Percentiles rank a stretch among this genome's conserved stretches.
Conservation (phyloP, 2,329 filamentous ascomycete genomes). For the Chaetomiaceae sp. region DNA sequence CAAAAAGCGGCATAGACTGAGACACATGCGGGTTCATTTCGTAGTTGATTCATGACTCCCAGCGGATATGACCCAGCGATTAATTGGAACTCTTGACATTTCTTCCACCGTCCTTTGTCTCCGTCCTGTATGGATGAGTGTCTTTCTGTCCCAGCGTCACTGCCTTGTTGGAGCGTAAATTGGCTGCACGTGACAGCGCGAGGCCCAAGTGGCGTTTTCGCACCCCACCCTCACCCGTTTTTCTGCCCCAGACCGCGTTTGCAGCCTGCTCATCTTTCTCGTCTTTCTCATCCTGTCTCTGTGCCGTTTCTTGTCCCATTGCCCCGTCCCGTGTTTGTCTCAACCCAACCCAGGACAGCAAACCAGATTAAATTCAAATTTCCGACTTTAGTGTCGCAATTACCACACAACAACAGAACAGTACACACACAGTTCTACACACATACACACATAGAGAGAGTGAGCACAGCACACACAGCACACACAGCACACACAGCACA, state of each 20-base stretch:
- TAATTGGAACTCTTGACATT: no score
- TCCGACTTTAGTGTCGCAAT: no score
- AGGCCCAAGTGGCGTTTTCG: neutral
- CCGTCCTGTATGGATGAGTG: no score
- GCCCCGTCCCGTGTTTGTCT: neutral
- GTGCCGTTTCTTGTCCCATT: no score
- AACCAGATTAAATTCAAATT: no score
- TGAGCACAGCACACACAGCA: no score
- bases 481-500: no score
- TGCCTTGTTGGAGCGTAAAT: neutral
- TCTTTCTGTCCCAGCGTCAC: neutral
- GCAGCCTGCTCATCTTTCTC: neutral
- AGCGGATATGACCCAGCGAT: no score
- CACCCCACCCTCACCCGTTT: slow-evolving; percentile 13
- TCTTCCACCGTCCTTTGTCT: neutral
- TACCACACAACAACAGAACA: no score
- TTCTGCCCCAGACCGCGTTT: neutral
- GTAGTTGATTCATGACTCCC: neutral
- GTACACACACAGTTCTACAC: no score
- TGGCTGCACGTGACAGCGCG: slow-evolving; percentile 18
- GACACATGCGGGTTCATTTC: neutral
- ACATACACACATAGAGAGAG: no score
- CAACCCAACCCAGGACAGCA: no score
- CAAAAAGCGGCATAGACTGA: slow-evolving; percentile 7
- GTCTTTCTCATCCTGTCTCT: neutral